Conservation (phyloP, 1,139 yeast species). For the Diutina rugosa region DNA sequence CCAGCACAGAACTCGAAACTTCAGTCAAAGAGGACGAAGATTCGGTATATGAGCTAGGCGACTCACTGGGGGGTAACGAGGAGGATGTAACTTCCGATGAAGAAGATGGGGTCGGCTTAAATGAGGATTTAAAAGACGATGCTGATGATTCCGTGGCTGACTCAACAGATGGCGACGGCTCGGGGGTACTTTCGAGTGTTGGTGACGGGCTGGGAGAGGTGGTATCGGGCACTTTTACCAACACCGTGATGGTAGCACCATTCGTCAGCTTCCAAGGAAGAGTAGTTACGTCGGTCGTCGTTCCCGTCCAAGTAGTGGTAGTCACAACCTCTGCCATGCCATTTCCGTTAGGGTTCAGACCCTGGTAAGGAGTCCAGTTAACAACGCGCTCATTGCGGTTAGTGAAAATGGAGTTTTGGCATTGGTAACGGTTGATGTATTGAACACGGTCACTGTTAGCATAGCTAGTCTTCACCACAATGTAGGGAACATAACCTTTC, state of each 20-base stretch:
- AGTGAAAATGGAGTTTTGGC: neutral
- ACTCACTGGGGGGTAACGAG: neutral
- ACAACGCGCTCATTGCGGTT: neutral
- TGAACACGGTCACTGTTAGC: neutral
- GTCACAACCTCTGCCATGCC: neutral
- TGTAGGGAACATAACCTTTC: conserved; percentile 19
- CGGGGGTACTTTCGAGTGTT: neutral
- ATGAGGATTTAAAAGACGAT: neutral
- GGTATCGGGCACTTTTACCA: neutral
- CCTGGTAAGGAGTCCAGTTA: neutral
- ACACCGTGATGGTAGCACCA: neutral
- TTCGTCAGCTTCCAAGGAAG: neutral
- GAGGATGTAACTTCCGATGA: neutral
- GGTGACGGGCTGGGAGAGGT: neutral
- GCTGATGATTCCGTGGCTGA: neutral
- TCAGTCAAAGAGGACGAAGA: neutral
- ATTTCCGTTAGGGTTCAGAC: neutral
- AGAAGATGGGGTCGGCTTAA: neutral
- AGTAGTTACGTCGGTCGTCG: neutral
- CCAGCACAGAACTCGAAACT: neutral
- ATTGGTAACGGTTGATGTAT: neutral
- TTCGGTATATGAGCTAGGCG: neutral
- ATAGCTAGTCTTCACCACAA: conserved; percentile 7
- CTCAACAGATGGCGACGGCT: neutral
- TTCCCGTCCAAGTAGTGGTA: neutral